Conservation (phyloP, 306 rosid species). For the Trifolium dubium region DNA sequence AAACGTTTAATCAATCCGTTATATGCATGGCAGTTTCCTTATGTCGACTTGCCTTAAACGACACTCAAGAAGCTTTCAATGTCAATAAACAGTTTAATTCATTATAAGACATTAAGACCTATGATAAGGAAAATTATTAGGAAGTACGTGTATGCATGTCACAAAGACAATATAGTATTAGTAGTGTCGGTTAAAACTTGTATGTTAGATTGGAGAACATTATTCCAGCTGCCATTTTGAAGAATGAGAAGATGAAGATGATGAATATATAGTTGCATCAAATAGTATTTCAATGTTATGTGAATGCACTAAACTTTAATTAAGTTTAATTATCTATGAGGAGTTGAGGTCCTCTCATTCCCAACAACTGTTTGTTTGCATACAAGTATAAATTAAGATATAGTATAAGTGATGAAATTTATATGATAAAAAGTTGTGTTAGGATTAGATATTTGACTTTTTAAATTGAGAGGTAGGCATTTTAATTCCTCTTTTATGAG, state of each 20-base stretch:
- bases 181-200: background rate
- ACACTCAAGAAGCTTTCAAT: slow-evolving; percentile 13
- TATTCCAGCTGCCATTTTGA: background rate
- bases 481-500: too few species aligned
- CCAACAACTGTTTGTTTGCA: too few species aligned
- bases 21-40: slow-evolving; percentile 35
- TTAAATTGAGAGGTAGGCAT: too few species aligned
- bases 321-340: background rate
- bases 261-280: background rate
- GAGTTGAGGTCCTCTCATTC: too few species aligned
- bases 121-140: slow-evolving; percentile 12
- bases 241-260: background rate
- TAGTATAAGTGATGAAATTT: too few species aligned
- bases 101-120: slow-evolving; percentile 11
- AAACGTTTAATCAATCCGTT: slow-evolving; percentile 30
- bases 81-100: slow-evolving; percentile 35
- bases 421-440: too few species aligned
- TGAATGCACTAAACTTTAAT: background rate
- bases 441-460: too few species aligned
- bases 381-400: too few species aligned
- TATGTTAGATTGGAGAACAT: background rate
- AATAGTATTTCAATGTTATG: background rate
- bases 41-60: slow-evolving; percentile 33
- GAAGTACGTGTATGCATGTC: slow-evolving; percentile 20
- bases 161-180: background rate